These are phyloP conservation scores for Neltuma alba DNA, from an alignment of 306 rosid species.

Conservation along the genomic window DNA sequence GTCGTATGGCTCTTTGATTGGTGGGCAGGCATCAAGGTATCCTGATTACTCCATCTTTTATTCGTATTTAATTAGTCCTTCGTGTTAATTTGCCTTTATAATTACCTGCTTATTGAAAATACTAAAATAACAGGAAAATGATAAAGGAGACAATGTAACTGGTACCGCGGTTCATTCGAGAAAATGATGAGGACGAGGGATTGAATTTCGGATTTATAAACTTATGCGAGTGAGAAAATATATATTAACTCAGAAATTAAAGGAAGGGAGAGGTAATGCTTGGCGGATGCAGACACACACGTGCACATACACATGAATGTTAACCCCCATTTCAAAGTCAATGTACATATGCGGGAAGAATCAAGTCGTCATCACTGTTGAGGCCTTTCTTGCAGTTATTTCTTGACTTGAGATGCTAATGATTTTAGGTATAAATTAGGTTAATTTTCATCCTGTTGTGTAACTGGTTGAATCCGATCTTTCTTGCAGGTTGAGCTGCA, in stretches of 20 bases:
- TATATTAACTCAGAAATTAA: not conserved
- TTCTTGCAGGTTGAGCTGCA: slow-evolving; percentile 70
- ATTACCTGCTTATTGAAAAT: not conserved
- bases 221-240: not conserved
- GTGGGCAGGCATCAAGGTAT: slow-evolving; percentile 87
- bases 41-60: not conserved
- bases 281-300: not conserved
- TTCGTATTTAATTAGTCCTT: not conserved
- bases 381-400: not conserved
- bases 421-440: not conserved
- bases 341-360: not conserved
- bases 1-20: slow-evolving; percentile 89
- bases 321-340: not conserved
- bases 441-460: slow-evolving; percentile 7
- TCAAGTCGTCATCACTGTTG: not conserved
- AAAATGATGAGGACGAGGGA: not conserved
- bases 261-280: not conserved
- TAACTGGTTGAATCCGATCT: slow-evolving; percentile 33
- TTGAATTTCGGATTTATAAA: not conserved
- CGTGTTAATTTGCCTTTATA: not conserved
- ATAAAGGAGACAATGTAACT: not conserved
- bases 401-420: slow-evolving; percentile 1
- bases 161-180: too few species aligned
- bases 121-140: not conserved
- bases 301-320: too few species aligned